These are phyloP conservation scores for Phytophthora hybrid DNA, from an alignment of 352 stramenopile species.

Conservation along the genomic window DNA sequence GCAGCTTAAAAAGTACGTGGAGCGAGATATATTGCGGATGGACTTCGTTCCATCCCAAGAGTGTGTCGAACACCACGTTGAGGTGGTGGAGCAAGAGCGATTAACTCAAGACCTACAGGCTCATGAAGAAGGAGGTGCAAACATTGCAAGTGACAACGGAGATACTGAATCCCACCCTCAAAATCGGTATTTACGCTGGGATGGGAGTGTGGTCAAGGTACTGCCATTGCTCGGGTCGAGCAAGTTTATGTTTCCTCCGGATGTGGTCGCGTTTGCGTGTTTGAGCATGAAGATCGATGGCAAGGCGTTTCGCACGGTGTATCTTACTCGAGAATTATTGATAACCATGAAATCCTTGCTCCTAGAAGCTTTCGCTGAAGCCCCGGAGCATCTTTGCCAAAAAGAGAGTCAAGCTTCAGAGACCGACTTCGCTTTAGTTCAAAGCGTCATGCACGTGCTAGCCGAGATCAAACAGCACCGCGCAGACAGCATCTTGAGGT, in stretches of 20 bases:
- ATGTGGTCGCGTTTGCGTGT: conserved; percentile 48
- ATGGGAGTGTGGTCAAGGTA: conserved; percentile 50
- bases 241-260: conserved; percentile 31
- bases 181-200: conserved; percentile 37
- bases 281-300: conserved; percentile 38
- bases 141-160: conserved; percentile 1
- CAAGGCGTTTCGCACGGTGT: conserved; percentile 40
- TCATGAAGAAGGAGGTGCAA: conserved; percentile 36
- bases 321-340: conserved; percentile 43
- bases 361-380: neutral
- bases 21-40: conserved; percentile 52
- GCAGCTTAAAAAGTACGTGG: conserved; percentile 58
- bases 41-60: conserved; percentile 55
- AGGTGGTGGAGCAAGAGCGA: conserved; percentile 44
- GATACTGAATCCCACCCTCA: neutral
- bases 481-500: conserved; percentile 26
- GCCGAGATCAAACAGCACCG: conserved; percentile 4
- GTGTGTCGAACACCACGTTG: conserved; percentile 42
- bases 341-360: conserved; percentile 40
- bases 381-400: neutral
- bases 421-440: conserved; percentile 10
- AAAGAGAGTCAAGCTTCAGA: conserved; percentile 1
- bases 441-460: conserved; percentile 20
- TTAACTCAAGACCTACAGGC: conserved; percentile 61
- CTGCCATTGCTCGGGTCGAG: conserved; percentile 30